Evolutionary conservation across 768 basidiomycete genomes (phyloP).

Genomic region (Lactarius evosmus): DNA sequence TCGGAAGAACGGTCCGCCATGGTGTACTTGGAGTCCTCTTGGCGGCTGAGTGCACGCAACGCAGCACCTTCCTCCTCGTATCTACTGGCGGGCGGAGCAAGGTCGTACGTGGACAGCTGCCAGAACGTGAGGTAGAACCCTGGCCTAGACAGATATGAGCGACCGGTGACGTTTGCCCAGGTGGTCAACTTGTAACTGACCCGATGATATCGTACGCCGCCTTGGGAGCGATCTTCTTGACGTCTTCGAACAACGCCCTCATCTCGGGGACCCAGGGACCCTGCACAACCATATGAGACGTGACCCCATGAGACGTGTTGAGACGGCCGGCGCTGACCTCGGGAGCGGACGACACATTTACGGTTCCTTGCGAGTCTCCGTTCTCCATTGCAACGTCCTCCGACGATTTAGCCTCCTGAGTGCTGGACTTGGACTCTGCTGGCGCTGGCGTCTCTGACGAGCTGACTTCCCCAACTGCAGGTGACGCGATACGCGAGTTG

Average conservation of each 20-base stretch:
- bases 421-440: constrained; percentile 3
- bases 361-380: constrained; percentile 36
- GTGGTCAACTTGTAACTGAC: constrained; percentile 43
- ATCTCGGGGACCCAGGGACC: constrained; percentile 81
- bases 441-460: background rate
- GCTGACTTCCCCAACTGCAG: constrained; percentile 37
- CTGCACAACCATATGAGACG: constrained; percentile 35
- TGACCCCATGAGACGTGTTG: background rate
- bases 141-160: constrained; percentile 48
- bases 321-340: background rate
- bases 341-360: constrained; percentile 15
- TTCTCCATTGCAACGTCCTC: constrained; percentile 54
- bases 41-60: constrained; percentile 57
- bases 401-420: constrained; percentile 18
- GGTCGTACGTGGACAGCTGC: constrained; percentile 91
- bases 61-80: constrained; percentile 77
- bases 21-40: constrained; percentile 62
- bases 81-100: constrained; percentile 67
- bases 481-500: constrained; percentile 62
- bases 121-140: constrained; percentile 96
- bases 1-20: constrained; percentile 72
- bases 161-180: constrained; percentile 6
- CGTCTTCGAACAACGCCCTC: constrained; percentile 67
- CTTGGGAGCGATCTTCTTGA: constrained; percentile 67
- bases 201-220: constrained; percentile 65